Evolutionary conservation across 345 rosid genomes (phyloP), one percentile per base, ranked within the genome.

Genomic region (Eucalyptus globulus): DNA sequence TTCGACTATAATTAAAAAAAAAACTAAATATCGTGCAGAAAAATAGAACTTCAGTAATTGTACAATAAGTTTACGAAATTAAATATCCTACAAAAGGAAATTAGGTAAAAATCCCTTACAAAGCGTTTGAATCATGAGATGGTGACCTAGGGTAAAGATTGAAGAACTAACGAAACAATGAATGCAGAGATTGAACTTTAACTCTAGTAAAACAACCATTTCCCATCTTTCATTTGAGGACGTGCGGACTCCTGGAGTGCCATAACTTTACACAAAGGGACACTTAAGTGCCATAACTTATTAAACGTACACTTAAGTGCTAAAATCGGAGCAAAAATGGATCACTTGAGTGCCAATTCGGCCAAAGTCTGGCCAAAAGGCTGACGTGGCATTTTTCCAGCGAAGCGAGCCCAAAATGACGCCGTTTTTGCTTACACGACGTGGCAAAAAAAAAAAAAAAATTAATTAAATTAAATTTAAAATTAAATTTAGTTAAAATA

Each of bases 391-490:
- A 40, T 40, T 40, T 40, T 40, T 40, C 43, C 5, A 5, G 40
- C 5, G 40, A 40, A 40, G 40, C 5, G 40, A 40, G 43, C 43
- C 43, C 6, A 40, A 40, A 40, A 40, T 5, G 6, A 40, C 2
- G 6, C 2, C 43, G 43, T 40, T 40, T 40, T 40, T 40, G 43
- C 6, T 40, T 40, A 0, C 43, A 0, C 2, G 6, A 40, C 6
- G 43, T 40, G 43, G 43, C 5, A 40, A 40, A 40, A 40, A 4
- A 4, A 40, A 40, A 1, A 40, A 4, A 40, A 40, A 40, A 40
- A 40, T 40, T 40, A 40, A 40, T 40, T 40, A 40, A 40, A 40
- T 40, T 40, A 4, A 40, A 40, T 40, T 40, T 40, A 40, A 40
- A 40, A 40, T 40, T 40, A 4, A 40, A 40, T 40, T 40, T 40